A percentile compares a stretch with the other conserved stretches of the same genome.
phyloP scores from a whole-genome alignment of 768 basidiomycete species.

The Suillus placidus region DNA sequence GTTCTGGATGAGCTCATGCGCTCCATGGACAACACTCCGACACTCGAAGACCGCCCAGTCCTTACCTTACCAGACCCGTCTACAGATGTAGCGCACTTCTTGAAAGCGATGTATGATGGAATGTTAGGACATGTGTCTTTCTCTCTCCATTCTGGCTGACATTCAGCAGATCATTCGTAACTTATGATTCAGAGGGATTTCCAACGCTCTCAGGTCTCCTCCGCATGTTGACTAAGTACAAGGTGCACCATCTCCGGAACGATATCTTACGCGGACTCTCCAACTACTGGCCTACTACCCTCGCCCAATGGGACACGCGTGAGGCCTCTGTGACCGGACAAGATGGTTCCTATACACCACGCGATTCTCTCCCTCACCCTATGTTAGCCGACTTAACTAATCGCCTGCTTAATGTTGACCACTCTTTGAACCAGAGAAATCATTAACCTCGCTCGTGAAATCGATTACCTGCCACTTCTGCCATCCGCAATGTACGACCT shows the following conservation, averaged over 20 bases:
- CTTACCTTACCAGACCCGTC: constrained; percentile 57
- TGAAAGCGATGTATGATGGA: constrained; percentile 72
- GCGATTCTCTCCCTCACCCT: constrained; percentile 61
- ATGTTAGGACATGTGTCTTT: constrained; percentile 47
- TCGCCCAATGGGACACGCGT: constrained; percentile 66
- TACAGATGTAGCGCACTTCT: constrained; percentile 58
- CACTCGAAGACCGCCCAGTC: constrained; percentile 59
- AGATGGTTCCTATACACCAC: constrained; percentile 58
- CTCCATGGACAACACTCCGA: constrained; percentile 24
- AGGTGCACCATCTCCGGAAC: constrained; percentile 56
- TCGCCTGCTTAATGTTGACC: constrained; percentile 12
- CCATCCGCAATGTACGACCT: constrained; percentile 83
- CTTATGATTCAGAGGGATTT: constrained; percentile 54
- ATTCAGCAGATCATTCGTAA: constrained; percentile 45
- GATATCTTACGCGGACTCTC: constrained; percentile 58
- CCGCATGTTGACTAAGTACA: constrained; percentile 65
- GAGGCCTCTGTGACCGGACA: constrained; percentile 58
- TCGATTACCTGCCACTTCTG: constrained; percentile 57
- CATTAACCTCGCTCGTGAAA: constrained; percentile 66
- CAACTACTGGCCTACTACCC: constrained; percentile 60
- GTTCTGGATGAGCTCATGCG: constrained; percentile 48
- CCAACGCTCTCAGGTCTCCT: constrained; percentile 57
- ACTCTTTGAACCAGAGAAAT: constrained; percentile 47
- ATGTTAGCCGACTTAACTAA: constrained; percentile 49
- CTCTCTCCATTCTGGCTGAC: constrained; percentile 19